phyloP scores from a whole-genome alignment of 2,329 filamentous ascomycete species.

The Botryosphaeria agaves region DNA sequence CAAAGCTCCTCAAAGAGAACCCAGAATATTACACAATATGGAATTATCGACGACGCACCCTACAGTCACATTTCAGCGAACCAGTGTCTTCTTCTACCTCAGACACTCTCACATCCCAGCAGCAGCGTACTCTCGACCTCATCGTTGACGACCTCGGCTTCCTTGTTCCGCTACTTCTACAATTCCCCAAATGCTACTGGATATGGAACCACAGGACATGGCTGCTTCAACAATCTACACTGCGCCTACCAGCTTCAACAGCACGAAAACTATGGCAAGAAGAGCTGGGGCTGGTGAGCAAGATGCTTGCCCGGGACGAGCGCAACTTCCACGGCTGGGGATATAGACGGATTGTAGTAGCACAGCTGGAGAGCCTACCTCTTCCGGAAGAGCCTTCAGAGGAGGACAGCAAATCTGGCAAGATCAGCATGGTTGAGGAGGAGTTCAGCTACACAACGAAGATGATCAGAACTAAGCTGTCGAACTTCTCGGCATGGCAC shows the following conservation, averaged over 20 bases:
- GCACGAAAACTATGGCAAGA: constrained; percentile 61
- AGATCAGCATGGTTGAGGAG: constrained; percentile 49
- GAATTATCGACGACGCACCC: constrained; percentile 65
- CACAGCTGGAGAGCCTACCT: constrained; percentile 44
- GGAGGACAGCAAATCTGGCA: constrained; percentile 15
- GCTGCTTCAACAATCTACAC: constrained; percentile 57
- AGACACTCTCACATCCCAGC: constrained; percentile 10
- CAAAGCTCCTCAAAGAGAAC: constrained; percentile 58
- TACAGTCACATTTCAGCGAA: constrained; percentile 42
- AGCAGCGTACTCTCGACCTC: constrained; percentile 28
- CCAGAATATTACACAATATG: constrained; percentile 85
- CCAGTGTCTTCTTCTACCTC: constrained; percentile 7
- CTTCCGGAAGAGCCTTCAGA: constrained; percentile 4
- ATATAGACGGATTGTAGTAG: constrained; percentile 66
- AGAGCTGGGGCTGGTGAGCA: constrained; percentile 65
- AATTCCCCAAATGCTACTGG: constrained; percentile 97
- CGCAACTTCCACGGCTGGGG: constrained; percentile 97
- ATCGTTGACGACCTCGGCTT: constrained; percentile 64
- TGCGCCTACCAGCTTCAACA: constrained; percentile 36
- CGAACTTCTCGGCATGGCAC: constrained; percentile 97
- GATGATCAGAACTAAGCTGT: constrained; percentile 73
- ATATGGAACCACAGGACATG: constrained; percentile 94
- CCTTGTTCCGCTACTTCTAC: constrained; percentile 64
- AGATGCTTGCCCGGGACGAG: constrained; percentile 74
- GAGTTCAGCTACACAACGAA: constrained; percentile 84